phyloP scores from a whole-genome alignment of 1,284 basidiomycete species.

The Athelia sp. region DNA sequence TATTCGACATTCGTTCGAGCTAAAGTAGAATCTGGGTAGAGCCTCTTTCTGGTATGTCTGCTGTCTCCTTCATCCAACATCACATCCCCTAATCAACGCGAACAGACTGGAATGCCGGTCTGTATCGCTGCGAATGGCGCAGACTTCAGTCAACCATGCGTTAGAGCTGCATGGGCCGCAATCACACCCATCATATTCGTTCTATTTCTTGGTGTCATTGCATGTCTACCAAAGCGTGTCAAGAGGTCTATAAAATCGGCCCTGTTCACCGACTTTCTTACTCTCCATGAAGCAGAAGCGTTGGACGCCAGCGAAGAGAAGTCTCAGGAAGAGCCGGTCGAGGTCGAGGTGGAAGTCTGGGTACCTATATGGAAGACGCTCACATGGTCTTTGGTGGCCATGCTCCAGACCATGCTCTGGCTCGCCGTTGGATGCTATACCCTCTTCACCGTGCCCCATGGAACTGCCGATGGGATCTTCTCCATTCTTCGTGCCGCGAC shows the following conservation, averaged over 20 bases:
- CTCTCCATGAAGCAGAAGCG: conserved; percentile 44
- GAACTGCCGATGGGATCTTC: too few relatives aligned
- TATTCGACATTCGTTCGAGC: too few relatives aligned
- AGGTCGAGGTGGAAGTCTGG: conserved; percentile 6
- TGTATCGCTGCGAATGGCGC: conserved; percentile 28
- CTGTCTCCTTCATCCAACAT: background rate
- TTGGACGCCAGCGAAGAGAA: conserved; percentile 17
- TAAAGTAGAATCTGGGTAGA: too few relatives aligned
- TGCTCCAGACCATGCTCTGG: conserved; percentile 40
- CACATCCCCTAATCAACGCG: background rate
- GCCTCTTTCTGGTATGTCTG: background rate
- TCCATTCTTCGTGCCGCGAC: conserved; percentile 30
- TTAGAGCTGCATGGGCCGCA: background rate
- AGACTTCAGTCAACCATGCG: too few relatives aligned
- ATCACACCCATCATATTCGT: background rate
- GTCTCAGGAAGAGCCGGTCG: too few relatives aligned
- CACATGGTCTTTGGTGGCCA: conserved; percentile 27
- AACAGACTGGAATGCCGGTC: too few relatives aligned
- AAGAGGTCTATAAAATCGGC: conserved; percentile 18
- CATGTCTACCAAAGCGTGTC: conserved; percentile 6
- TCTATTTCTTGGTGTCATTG: background rate
- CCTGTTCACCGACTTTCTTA: conserved; percentile 26
- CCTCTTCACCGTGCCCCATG: conserved; percentile 22
- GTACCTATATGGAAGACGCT: conserved; percentile 31
- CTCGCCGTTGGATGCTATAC: conserved; percentile 33